A percentile compares a stretch with the other conserved stretches of the same genome.
Conservation (phyloP, 1,284 basidiomycete species). For the Moesziomyces antarcticus region DNA sequence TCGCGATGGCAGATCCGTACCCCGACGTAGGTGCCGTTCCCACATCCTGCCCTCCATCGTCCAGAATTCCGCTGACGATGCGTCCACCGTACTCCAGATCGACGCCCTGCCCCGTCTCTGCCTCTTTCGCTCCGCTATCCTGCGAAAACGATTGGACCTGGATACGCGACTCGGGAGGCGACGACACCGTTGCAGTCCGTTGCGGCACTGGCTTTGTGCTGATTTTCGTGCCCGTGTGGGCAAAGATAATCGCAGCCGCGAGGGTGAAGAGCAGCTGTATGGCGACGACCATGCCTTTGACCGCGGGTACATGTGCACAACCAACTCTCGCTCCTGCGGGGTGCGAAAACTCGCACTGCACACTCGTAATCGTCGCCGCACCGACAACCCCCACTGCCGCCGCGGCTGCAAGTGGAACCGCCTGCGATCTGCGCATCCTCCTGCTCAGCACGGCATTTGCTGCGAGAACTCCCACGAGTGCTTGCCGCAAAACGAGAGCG, state of each 20-base stretch:
- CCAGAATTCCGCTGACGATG: conserved; percentile 3
- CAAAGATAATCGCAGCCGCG: background rate
- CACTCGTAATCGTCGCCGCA: background rate
- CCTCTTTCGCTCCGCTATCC: too few relatives aligned
- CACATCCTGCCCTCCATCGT: conserved; percentile 3
- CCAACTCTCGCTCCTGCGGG: background rate
- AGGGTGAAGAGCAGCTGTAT: conserved; percentile 1
- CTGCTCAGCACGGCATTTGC: background rate
- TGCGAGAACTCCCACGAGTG: background rate
- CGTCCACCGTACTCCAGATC: conserved; percentile 9
- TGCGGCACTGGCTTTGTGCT: too few relatives aligned
- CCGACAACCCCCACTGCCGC: background rate
- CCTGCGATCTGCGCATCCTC: background rate
- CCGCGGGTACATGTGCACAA: background rate
- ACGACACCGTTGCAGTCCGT: too few relatives aligned
- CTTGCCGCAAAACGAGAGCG: conserved; percentile 1
- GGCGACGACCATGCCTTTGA: conserved; percentile 9
- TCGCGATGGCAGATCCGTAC: conserved; percentile 22
- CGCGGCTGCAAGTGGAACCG: background rate
- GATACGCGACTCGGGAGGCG: too few relatives aligned
- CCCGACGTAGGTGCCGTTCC: conserved; percentile 13
- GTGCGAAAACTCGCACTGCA: background rate
- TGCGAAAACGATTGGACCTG: too few relatives aligned
- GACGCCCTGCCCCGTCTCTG: background rate
- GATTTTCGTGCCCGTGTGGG: background rate